Evolutionary conservation across 176 grass and related monocot genomes (phyloP).

Genomic region (Triticum urartu): DNA sequence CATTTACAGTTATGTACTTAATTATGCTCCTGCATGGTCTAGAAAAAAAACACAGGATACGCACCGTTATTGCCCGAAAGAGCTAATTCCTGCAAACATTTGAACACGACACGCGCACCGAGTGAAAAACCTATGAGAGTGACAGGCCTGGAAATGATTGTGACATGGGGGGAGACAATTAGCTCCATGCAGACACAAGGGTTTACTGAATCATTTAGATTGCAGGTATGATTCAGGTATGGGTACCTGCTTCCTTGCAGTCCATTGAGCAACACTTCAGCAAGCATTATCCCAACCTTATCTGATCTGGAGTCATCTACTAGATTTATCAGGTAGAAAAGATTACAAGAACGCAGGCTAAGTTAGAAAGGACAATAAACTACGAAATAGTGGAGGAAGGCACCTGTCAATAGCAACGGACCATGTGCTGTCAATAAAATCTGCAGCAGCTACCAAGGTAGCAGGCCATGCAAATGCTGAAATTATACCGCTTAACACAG

Average conservation of each 20-base stretch:
- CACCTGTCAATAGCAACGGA: slow-evolving; percentile 92
- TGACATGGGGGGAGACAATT: background rate
- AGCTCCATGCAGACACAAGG: slow-evolving; percentile 2
- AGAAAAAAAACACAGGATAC: background rate
- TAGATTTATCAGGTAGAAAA: slow-evolving; percentile 23
- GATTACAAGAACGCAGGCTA: background rate
- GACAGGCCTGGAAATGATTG: slow-evolving; percentile 59
- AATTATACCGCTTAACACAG: slow-evolving; percentile 69
- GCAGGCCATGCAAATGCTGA: slow-evolving; percentile 87
- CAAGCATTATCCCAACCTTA: slow-evolving; percentile 94
- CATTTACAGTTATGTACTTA: background rate
- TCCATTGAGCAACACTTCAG: slow-evolving; percentile 81
- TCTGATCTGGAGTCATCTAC: slow-evolving; percentile 64
- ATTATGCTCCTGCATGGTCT: background rate
- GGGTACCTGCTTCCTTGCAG: slow-evolving; percentile 91
- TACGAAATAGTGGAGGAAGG: background rate
- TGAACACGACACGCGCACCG: slow-evolving; percentile 85
- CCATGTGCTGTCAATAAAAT: slow-evolving; percentile 98
- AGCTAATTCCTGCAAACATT: slow-evolving; percentile 78
- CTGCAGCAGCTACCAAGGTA: slow-evolving; percentile 72
- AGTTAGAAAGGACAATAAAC: background rate
- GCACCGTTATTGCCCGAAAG: slow-evolving; percentile 69
- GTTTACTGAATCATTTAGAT: slow-evolving; percentile 1
- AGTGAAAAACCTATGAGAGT: slow-evolving; percentile 91
- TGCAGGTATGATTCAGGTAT: background rate